These are phyloP conservation scores for Penicillium robsamsonii DNA, from an alignment of 495 filamentous ascomycete species.

Conservation along the genomic window DNA sequence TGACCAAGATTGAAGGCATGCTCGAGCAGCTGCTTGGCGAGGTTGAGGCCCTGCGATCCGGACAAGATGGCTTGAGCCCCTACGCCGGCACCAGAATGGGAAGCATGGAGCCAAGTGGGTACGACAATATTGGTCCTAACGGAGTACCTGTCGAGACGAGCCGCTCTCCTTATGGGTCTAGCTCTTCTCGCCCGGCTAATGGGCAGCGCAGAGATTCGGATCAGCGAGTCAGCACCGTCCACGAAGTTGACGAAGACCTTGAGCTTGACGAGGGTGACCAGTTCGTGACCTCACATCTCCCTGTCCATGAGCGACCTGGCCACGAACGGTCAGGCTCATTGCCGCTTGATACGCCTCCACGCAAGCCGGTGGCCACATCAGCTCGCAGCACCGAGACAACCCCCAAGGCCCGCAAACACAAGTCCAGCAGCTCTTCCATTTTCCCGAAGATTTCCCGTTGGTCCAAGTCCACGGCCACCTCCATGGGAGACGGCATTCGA, in stretches of 20 bases:
- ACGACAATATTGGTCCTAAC: conserved; percentile 80
- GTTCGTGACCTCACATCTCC: conserved; percentile 47
- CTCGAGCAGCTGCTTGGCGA: conserved; percentile 86
- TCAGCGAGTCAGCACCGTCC: conserved; percentile 84
- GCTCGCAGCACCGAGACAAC: conserved; percentile 72
- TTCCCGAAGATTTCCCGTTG: conserved; percentile 94
- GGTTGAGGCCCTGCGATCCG: conserved; percentile 81
- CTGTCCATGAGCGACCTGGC: conserved; percentile 33
- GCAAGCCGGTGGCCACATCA: conserved; percentile 52
- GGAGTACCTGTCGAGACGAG: conserved; percentile 66
- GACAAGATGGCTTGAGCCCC: conserved; percentile 36
- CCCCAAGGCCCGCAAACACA: conserved; percentile 79
- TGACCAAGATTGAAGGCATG: conserved; percentile 93
- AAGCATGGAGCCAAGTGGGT: conserved; percentile 56
- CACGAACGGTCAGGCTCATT: conserved; percentile 58
- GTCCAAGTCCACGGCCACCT: conserved; percentile 93
- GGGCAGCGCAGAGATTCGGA: conserved; percentile 60
- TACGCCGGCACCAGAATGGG: conserved; percentile 29
- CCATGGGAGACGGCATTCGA: conserved; percentile 56
- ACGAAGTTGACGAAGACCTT: conserved; percentile 66
- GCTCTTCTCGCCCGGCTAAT: conserved; percentile 56
- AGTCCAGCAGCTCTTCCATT: conserved; percentile 82
- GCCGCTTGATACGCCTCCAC: conserved; percentile 72
- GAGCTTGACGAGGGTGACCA: conserved; percentile 54
- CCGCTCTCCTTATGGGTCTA: conserved; percentile 75